A percentile compares a stretch with the other conserved stretches of the same genome.
Conservation (phyloP, 176 grass and related monocot species). For the Tillandsia leiboldiana region DNA sequence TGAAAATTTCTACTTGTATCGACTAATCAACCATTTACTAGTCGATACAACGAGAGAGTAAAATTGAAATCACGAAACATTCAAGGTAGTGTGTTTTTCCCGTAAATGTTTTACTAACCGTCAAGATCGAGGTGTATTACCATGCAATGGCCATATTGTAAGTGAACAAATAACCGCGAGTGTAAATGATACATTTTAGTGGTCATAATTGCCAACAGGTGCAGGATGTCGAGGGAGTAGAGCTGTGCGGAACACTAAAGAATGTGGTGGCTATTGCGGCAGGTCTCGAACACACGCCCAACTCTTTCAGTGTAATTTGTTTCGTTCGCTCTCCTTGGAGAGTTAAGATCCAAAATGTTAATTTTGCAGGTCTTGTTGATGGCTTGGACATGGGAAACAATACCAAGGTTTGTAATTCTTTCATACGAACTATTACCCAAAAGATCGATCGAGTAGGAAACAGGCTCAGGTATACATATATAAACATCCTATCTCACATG, state of each 20-base stretch:
- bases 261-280: slow-evolving; percentile 93
- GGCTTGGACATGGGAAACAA: slow-evolving; percentile 98
- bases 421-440: too few relatives aligned
- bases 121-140: too few relatives aligned
- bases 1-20: too few relatives aligned
- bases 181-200: too few relatives aligned
- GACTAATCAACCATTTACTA: too few relatives aligned
- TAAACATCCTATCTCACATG: too few relatives aligned
- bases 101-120: too few relatives aligned
- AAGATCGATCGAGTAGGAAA: too few relatives aligned
- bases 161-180: neutral
- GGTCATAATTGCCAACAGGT: slow-evolving; percentile 28
- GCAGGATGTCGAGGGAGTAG: slow-evolving; percentile 89
- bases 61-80: too few relatives aligned
- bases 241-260: slow-evolving; percentile 94
- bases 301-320: neutral
- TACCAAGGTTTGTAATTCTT: slow-evolving; percentile 55
- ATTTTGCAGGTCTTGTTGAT: slow-evolving; percentile 74
- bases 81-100: too few relatives aligned
- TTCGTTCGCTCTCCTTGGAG: slow-evolving; percentile 17
- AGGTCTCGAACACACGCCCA: slow-evolving; percentile 28
- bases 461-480: too few relatives aligned
- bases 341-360: slow-evolving; percentile 1
- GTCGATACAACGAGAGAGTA: too few relatives aligned
- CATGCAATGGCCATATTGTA: neutral